Conservation (phyloP, 345 rosid genomes). For the Arabis alpina region DNA sequence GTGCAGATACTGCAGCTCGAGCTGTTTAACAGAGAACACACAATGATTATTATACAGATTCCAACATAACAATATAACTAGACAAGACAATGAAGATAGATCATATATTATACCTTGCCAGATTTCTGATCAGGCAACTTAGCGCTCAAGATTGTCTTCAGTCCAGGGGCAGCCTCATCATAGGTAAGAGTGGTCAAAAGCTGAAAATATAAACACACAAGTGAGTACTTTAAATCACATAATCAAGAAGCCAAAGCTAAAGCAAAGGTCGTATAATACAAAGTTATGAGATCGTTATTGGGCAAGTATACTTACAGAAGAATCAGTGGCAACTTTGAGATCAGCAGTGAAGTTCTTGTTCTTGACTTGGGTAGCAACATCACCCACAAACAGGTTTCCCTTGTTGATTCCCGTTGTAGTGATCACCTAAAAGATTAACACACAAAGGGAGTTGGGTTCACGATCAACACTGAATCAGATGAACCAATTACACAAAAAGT, state of each 20-base stretch:
- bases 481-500: background rate
- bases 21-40: conserved; percentile 47
- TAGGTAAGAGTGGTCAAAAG: conserved; percentile 77
- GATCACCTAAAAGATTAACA: conserved; percentile 54
- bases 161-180: conserved; percentile 92
- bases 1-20: conserved; percentile 89
- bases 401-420: conserved; percentile 80
- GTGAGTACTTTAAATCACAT: background rate
- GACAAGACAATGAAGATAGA: background rate
- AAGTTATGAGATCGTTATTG: background rate
- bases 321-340: conserved; percentile 80
- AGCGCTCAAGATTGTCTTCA: conserved; percentile 84
- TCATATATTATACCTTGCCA: conserved; percentile 61
- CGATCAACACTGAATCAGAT: background rate
- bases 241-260: background rate
- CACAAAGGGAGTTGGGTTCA: background rate
- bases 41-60: background rate
- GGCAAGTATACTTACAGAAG: conserved; percentile 58
- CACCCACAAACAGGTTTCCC: conserved; percentile 77
- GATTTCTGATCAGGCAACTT: conserved; percentile 91
- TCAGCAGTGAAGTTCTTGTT: conserved; percentile 89
- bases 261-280: no score
- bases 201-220: conserved; percentile 41
- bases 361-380: conserved; percentile 85
- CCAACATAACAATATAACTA: background rate